Percentiles rank a stretch among this genome's conserved stretches.
phyloP scores from a whole-genome alignment of 164 flowering plant genomes.

The Cinnamomum chago region DNA sequence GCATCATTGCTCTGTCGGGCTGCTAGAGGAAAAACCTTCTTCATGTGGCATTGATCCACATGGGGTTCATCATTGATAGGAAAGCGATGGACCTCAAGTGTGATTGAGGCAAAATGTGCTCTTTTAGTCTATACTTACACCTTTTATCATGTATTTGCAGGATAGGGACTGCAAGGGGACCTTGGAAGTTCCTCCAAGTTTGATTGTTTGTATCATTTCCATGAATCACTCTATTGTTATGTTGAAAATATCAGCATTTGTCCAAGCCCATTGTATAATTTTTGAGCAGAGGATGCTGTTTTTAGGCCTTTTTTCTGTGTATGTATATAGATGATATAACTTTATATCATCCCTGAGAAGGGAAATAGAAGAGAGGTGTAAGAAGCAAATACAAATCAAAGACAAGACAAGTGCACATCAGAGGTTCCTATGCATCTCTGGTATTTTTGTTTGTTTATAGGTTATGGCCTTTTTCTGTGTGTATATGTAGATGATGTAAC shows the following conservation, averaged over 20 bases:
- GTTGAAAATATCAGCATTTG: too few relatives aligned
- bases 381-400: background rate
- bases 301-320: background rate
- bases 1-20: background rate
- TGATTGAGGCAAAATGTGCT: background rate
- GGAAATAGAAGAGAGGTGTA: background rate
- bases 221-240: too few relatives aligned
- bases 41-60: background rate
- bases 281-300: background rate
- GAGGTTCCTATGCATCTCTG: background rate
- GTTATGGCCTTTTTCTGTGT: too few relatives aligned
- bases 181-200: slow-evolving; percentile 40
- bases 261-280: too few relatives aligned
- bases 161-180: slow-evolving; percentile 44
- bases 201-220: background rate
- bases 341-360: background rate
- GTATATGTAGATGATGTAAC: background rate
- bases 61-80: background rate
- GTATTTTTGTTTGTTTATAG: too few relatives aligned
- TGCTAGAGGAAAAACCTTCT: background rate
- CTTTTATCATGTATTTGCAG: slow-evolving; percentile 19
- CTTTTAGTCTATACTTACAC: background rate
- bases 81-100: background rate
- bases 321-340: too few relatives aligned
- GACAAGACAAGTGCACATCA: background rate